Conservation (phyloP, 129 eudicot genomes). For the Sambucus nigra region DNA sequence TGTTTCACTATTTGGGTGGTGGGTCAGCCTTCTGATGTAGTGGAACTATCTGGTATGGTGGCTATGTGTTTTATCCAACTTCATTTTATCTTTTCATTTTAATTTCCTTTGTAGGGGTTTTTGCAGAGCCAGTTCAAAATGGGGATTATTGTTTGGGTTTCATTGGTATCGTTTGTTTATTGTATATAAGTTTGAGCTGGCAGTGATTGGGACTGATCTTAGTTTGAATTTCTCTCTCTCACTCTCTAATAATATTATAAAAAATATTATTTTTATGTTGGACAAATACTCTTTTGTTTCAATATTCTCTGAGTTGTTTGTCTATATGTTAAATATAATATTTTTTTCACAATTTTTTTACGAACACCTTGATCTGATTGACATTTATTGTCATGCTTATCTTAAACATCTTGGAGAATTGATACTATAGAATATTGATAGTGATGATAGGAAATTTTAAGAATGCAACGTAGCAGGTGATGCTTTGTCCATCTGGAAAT, state of each 20-base stretch:
- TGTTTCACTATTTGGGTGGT: too few relatives aligned
- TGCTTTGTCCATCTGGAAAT: constrained; percentile 27
- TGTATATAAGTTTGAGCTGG: constrained; percentile 3
- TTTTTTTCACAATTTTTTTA: not conserved
- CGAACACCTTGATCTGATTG: not conserved
- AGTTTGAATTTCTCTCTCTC: constrained; percentile 1
- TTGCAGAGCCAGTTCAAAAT: constrained; percentile 22
- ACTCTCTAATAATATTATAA: too few relatives aligned
- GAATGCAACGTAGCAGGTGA: constrained; percentile 15
- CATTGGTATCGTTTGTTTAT: constrained; percentile 15
- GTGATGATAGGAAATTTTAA: constrained; percentile 12
- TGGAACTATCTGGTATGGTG: constrained; percentile 16
- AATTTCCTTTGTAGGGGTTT: constrained; percentile 21
- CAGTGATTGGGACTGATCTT: constrained; percentile 11
- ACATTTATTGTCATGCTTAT: not conserved
- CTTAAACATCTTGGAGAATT: constrained; percentile 12
- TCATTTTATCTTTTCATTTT: constrained; percentile 19
- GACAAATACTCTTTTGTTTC: too few relatives aligned
- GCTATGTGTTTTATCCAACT: constrained; percentile 12
- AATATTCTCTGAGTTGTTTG: not conserved
- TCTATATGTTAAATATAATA: too few relatives aligned
- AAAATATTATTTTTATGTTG: too few relatives aligned
- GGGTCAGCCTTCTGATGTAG: constrained; percentile 19
- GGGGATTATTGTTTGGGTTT: constrained; percentile 15
- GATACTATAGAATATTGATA: constrained; percentile 19